These are phyloP conservation scores for Gossypium laxum DNA, from an alignment of 441 rosid species.

Conservation along the genomic window DNA sequence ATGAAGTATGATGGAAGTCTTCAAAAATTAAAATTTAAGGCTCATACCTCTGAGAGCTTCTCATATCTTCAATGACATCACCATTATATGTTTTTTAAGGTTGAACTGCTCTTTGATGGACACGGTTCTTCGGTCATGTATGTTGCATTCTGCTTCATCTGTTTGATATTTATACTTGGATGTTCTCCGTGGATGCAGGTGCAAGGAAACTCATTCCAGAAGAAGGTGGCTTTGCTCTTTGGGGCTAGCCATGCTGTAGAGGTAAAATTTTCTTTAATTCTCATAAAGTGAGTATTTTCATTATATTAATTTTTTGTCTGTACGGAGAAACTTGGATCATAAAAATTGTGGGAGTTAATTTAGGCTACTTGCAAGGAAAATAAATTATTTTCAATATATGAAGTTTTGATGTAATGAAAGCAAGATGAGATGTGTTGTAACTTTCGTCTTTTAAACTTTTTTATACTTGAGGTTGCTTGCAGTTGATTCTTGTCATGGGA, in stretches of 20 bases:
- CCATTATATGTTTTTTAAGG: neutral
- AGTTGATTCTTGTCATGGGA: neutral
- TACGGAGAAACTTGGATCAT: neutral
- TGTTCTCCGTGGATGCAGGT: constrained; percentile 35
- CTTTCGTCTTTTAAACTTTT: neutral
- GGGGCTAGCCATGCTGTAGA: constrained; percentile 62
- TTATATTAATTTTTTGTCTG: neutral
- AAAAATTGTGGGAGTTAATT: neutral
- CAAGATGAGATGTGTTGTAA: neutral
- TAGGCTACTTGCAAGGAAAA: neutral
- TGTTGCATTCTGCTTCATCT: constrained; percentile 8
- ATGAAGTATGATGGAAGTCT: neutral
- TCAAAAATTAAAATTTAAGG: neutral
- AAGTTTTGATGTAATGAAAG: constrained; percentile 3
- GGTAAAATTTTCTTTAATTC: constrained; percentile 39
- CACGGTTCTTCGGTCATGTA: neutral
- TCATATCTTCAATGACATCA: neutral
- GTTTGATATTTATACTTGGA: neutral
- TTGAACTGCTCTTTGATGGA: neutral
- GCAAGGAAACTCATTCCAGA: constrained; percentile 94
- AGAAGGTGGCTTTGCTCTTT: constrained; percentile 72
- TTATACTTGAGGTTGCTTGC: neutral
- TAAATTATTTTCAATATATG: neutral
- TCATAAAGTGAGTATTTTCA: neutral
- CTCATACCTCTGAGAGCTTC: neutral